phyloP scores from a whole-genome alignment of 208 protist genomes.

The Trypanosoma caninum region DNA sequence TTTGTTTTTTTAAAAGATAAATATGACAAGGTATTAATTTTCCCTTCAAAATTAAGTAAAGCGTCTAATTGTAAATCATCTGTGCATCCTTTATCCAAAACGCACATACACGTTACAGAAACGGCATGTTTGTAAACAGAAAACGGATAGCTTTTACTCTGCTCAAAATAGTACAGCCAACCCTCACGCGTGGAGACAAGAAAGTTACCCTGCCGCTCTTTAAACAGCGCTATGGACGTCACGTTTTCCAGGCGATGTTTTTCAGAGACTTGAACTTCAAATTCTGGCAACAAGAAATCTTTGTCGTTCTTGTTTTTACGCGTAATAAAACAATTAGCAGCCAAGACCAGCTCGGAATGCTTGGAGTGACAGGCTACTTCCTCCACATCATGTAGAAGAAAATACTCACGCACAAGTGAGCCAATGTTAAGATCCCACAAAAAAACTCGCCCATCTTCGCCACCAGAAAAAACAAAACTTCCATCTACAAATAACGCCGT shows the following conservation, averaged over 20 bases:
- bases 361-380: neutral
- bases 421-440: slow-evolving; percentile 31
- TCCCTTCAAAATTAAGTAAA: neutral
- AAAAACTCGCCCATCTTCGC: slow-evolving; percentile 38
- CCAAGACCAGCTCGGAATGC: neutral
- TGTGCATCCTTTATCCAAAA: slow-evolving; percentile 15
- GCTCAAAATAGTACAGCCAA: slow-evolving; percentile 26
- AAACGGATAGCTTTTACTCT: slow-evolving; percentile 6
- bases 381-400: slow-evolving; percentile 9
- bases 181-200: slow-evolving; percentile 23
- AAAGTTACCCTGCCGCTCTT: slow-evolving; percentile 14
- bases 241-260: neutral
- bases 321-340: neutral
- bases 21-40: neutral
- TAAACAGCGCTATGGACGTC: slow-evolving; percentile 13
- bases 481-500: slow-evolving; percentile 26
- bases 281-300: neutral
- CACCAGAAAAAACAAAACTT: slow-evolving; percentile 31
- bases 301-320: neutral
- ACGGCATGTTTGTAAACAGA: slow-evolving; percentile 15
- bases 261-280: neutral
- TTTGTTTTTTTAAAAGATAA: neutral
- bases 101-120: slow-evolving; percentile 17
- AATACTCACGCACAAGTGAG: slow-evolving; percentile 19
- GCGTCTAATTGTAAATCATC: too few relatives aligned